Base-by-base conservation (phyloP, 768 basidiomycete species). In the Trametes sanguinea region DNA sequence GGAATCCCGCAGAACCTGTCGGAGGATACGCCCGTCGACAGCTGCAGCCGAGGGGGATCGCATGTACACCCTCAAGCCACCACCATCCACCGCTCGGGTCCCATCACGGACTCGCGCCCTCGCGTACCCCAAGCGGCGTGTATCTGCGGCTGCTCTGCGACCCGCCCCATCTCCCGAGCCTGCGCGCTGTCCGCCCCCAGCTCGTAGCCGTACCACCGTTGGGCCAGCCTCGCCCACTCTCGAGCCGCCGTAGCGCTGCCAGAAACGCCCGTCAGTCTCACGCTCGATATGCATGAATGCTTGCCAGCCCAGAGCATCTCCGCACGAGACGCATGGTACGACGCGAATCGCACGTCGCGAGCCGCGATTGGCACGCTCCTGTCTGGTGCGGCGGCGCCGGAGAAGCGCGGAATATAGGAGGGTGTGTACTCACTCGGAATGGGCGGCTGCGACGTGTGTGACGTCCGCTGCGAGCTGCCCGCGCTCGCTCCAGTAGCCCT, bases 401-500 rank as follows among this genome's bases (percentile, higher is more conserved):
- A 39, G 39, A 39, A 17, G 35, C 30, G 22, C 22, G 35, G 42
- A 53, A 14, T 2, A 50, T 16, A 32, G 16, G 37, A 17, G 22
- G 16, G 35, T 29, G 33, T 13, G 16, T 13, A 76, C 86, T 74
- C 69, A 88, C 86, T 88, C 85, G 6, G 79, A 81, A 75, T 88
- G 86, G 4, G 85, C 76, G 13, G 83, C 84, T 7, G 86, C 84
- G 17, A 88, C 80, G 75, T 77, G 81, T 6, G 78, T 77, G 9
- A 82, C 84, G 68, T 88, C 87, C 29, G 83, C 82, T 6, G 87
- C 86, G 3, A 88, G 75, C 64, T 79, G 75, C 9, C 87, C 87
- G 42, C 86, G 76, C 73, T 85, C 87, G 67, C 85, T 87, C 78
- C 78, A 81, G 67, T 89, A 88, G 0, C 84, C 85, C 73, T 89